Conservation (phyloP, 768 basidiomycete species). For the Trametes coccinea region DNA sequence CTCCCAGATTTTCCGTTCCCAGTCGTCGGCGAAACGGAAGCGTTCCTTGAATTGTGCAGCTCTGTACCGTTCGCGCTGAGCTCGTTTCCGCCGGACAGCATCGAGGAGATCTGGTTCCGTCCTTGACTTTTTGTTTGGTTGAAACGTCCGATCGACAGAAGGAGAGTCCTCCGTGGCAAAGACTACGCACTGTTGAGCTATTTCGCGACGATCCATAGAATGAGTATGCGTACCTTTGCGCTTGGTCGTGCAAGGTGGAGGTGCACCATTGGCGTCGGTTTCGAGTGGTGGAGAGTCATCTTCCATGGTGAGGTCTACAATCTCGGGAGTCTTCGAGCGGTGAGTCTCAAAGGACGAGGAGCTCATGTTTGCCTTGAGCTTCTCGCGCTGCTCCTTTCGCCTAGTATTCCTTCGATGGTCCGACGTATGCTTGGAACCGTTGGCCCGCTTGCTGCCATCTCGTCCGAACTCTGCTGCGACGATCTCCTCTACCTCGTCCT, state of each 20-base stretch:
- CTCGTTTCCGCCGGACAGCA: constrained; percentile 4
- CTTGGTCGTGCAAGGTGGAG: constrained; percentile 6
- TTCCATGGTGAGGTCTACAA: constrained; percentile 23
- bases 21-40: constrained; percentile 6
- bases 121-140: constrained; percentile 18
- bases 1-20: constrained; percentile 7
- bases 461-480: constrained; percentile 8
- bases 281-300: constrained; percentile 6
- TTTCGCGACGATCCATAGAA: too few relatives aligned
- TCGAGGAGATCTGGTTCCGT: constrained; percentile 4
- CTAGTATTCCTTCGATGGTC: constrained; percentile 1
- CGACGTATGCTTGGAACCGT: not conserved
- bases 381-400: constrained; percentile 13
- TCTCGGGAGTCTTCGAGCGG: constrained; percentile 16
- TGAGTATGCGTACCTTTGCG: constrained; percentile 19
- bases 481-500: constrained; percentile 26
- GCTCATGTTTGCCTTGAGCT: constrained; percentile 8
- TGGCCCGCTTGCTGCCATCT: not conserved
- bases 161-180: not conserved
- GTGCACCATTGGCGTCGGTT: not conserved
- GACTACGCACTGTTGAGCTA: not conserved
- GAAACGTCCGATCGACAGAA: not conserved
- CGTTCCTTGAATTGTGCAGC: not conserved
- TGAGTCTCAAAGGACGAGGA: constrained; percentile 6
- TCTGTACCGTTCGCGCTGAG: constrained; percentile 10